Base-by-base conservation (phyloP, 2,329 filamentous ascomycete species). In the Elsinoe fawcettii region DNA sequence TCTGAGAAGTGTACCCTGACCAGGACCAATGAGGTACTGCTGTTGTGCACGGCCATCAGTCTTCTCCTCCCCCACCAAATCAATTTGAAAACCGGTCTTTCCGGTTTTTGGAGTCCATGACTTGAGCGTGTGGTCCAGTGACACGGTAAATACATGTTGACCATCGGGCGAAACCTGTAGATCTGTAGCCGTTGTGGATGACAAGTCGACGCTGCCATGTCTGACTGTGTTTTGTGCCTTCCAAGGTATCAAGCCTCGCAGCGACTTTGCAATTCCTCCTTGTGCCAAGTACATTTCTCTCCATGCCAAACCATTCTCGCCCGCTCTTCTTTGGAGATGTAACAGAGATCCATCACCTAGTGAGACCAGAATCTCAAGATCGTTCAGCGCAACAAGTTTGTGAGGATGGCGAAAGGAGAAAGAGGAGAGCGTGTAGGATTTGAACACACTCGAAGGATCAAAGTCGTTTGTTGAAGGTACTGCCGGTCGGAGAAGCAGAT, bases 51-150 rank as follows among this genome's bases (percentile, higher is more conserved):
- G 81, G 23, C 63, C 63, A 44, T 70, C 68, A 22, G 65, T 65
- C 16, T 57, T 34, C 5, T 64, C 64, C 18, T 84, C 79, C 63
- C 86, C 83, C 14, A 97, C 71, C 30, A 99, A 77, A 70, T 99
- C 92, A 63, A 83, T 84, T 5, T 86, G 85, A 57, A 84, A 83
- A 4, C 88, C 81, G 56, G 95, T 81, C 67, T 85, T 87, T 47
- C 91, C 91, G 37, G 82, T 88, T n/a, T 82, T 77, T 30, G 92
- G 77, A 66, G 95, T 93, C 92, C 93, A 97, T 37, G 93, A 84
- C 66, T 90, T 85, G 67, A 99, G 75, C 9, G 84, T 86, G 68
- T 99, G 91, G 64, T 99, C 91, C 59, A 99, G 76, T 61, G 88
- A 93, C 51, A 96, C 83, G 0, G 91, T 91, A 65, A 96, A 88